Base-by-base conservation (phyloP, 2,329 filamentous ascomycete species). In the Aschersonia sp. region DNA sequence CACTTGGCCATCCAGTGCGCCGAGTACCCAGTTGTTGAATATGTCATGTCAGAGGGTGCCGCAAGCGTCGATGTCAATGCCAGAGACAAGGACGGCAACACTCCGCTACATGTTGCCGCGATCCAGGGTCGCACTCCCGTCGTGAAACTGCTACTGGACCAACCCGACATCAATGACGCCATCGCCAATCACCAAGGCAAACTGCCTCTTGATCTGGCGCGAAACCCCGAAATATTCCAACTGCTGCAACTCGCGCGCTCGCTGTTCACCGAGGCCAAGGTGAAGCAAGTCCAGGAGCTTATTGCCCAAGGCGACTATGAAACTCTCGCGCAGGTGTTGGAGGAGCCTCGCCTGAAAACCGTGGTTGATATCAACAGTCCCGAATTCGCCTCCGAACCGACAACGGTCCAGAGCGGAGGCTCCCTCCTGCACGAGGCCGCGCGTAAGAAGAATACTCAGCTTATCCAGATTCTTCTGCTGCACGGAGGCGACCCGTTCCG, bases 401-500 rank as follows among this genome's bases (percentile, higher is more conserved):
- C 71, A 4, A 94, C 88, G 0, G 70, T 83, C 2, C 81, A 94
- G 56, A 75, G 81, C 6, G 92, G 92, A n/a, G 94, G 92, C 9
- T 96, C 88, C 1, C 69, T 98, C 7, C 72, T 98, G 33, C 92
- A 98, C 61, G 90, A 98, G 63, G 92, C 90, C 0, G 89, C 92
- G 6, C 80, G 88, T 56, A 87, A 84, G 62, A 88, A 79, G 66
- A 89, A 98, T 58, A 81, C 81, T 30, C 83, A 85, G 56, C 75
- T 98, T 29, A 94, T 95, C 50, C 86, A 97, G 60, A 76, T 95
- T 14, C 73, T 98, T 10, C 71, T 98, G 39, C 79, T 97, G 46
- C 94, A 97, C 59, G 92, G 92, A 9, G 92, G 90, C 9, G 92
- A 98, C 63, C 92, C 92, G 0, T 98, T 98, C 68, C 82, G 88